These are phyloP conservation scores for Vigna angularis DNA, from an alignment of 306 rosid species.

Conservation along the genomic window DNA sequence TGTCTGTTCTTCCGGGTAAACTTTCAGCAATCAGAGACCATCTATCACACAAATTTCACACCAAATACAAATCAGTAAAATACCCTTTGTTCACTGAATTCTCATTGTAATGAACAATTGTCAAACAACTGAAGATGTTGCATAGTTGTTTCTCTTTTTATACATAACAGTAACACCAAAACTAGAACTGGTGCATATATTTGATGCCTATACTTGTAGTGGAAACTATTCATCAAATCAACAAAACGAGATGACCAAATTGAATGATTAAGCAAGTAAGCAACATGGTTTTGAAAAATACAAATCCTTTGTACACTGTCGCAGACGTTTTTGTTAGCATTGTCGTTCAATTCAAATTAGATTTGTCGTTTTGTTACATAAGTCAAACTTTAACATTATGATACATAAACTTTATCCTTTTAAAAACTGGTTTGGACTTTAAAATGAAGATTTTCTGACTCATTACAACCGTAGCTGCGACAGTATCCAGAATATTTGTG, in stretches of 20 bases:
- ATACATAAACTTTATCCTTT: no score
- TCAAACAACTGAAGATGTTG: neutral
- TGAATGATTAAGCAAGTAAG: no score
- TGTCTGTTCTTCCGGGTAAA: conserved; percentile 76
- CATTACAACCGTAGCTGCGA: neutral
- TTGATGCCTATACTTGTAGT: neutral
- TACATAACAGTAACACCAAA: no score
- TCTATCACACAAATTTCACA: conserved; percentile 32
- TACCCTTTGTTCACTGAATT: conserved; percentile 1
- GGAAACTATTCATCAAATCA: conserved; percentile 1
- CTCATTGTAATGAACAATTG: neutral
- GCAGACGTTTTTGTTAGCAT: no score
- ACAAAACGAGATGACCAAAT: neutral
- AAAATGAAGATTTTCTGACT: no score
- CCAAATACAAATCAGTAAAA: neutral
- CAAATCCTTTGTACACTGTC: no score
- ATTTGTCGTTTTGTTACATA: no score
- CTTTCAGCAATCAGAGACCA: conserved; percentile 73
- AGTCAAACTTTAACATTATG: no score
- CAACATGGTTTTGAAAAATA: neutral
- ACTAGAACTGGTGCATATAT: no score
- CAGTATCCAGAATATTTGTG: neutral
- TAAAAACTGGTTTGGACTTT: no score
- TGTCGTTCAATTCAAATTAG: no score
- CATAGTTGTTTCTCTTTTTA: neutral